Evolutionary conservation across 352 stramenopile species (phyloP), one percentile per base, ranked within the genome.

Genomic region (Phytophthora multivora): DNA sequence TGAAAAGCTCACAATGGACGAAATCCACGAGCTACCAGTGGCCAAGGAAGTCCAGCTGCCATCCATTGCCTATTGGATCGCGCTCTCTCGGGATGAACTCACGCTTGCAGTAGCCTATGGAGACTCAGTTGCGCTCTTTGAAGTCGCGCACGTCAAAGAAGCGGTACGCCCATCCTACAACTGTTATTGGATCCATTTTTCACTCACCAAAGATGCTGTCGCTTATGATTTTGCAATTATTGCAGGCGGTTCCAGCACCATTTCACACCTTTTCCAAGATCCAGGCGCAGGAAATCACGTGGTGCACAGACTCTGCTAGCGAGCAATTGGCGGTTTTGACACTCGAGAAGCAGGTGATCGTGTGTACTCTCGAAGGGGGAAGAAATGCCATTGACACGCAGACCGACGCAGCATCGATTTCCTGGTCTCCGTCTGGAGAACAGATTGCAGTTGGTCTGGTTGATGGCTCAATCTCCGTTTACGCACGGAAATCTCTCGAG

Each of bases 71-170:
- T 75, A 88, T 43, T 69, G 66, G 53, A 65, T 93, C 18, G 71
- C 76, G 6, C 72, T 93, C 3, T 89, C 81, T 1, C 51, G 53
- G 6, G 71, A 88, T 41, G 79, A 93, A 48, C 43, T 76, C 15
- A 59, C 66, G 12, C 39, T 90, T 16, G 80, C 80, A 12, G 80
- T 86, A 15, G 76, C 74, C 4, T 89, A 84, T 41, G 78, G 65
- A 38, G 55, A 75, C 9, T 45, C 58, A 4, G 54, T 90, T 8
- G 73, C 76, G 15, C 55, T 90, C 12, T 91, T 79, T 61, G 79
- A 91, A 67, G 73, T 88, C 15, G 78, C 79, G 4, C 68, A 72
- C 33, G 73, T 90, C 50, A 26, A 77, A 9, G 54, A 77, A n/a
- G 71, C 66, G 77, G 80, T 89, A 69, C 31, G 77, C 42, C n/a